A percentile compares a stretch with the other conserved stretches of the same genome.
Evolutionary conservation across 257 asterid genomes (phyloP).

Genomic region (Paraleonurus japonicus): DNA sequence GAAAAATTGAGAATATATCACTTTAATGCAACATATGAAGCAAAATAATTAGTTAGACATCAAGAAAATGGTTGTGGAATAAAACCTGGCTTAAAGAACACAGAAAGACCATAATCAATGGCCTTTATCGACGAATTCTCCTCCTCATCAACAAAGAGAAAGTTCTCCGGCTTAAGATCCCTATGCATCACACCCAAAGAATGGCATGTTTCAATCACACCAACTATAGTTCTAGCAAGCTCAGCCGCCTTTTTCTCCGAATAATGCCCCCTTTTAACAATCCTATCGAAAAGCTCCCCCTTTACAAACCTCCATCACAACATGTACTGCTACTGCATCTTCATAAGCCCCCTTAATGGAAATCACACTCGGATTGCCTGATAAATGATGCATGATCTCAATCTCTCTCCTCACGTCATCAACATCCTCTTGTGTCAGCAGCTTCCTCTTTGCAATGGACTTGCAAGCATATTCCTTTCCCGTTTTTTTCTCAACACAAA

Average conservation of each 20-base stretch:
- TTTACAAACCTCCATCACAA: conserved; percentile 78
- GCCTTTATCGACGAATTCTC: conserved; percentile 74
- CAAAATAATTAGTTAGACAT: neutral
- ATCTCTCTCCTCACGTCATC: conserved; percentile 91
- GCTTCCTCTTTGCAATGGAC: conserved; percentile 71
- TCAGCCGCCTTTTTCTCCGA: conserved; percentile 89
- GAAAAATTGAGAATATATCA: too few relatives aligned
- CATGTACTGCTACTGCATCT: conserved; percentile 78
- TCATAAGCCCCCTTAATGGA: conserved; percentile 76
- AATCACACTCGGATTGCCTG: conserved; percentile 64
- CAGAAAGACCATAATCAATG: conserved; percentile 79
- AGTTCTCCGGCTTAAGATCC: conserved; percentile 89
- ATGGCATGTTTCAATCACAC: conserved; percentile 78
- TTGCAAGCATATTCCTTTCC: conserved; percentile 79
- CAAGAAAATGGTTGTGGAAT: neutral
- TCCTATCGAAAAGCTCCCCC: conserved; percentile 94
- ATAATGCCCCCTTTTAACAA: conserved; percentile 78
- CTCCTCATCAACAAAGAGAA: conserved; percentile 54
- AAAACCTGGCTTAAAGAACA: conserved; percentile 85
- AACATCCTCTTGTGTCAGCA: conserved; percentile 64
- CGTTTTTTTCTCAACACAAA: conserved; percentile 55
- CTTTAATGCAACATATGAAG: neutral
- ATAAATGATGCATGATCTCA: conserved; percentile 87
- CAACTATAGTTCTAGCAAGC: conserved; percentile 75
- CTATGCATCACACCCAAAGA: conserved; percentile 91